Base-by-base conservation (phyloP, 306 rosid genomes). In the Fragaria ananassa region DNA sequence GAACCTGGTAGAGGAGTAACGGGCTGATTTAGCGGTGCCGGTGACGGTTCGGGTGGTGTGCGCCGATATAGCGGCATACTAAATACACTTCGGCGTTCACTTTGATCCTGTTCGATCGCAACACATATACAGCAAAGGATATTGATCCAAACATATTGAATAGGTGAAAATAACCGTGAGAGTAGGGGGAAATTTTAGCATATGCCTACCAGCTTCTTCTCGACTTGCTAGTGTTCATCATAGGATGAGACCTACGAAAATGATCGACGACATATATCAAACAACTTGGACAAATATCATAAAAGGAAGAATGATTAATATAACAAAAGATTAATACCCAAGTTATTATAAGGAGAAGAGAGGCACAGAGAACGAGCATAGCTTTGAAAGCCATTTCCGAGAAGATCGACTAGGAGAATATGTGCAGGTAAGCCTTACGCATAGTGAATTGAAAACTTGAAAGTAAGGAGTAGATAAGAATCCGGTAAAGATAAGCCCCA, bases 321-420 rank as follows among this genome's bases (percentile, higher is more conserved):
- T 10, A 25, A 4, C 11, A 21, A 1, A 39, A 3, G 13, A 68
- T 42, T 41, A 67, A 39, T 68, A 68, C 73, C 73, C 8, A 14
- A 6, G 73, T 25, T 5, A 35, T 21, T 13, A 25, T 7, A 44
- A 68, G 44, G 57, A 68, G 73, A 68, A 68, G 11, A 15, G 57
- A 21, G 73, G 73, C 37, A 45, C 18, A 45, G 39, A 68, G 39
- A 68, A 68, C n/a, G 37, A 44, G 10, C 73, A 68, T 13, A 68
- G 39, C 39, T 45, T 68, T 68, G 73, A 45, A 45, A 45, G 31
- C 73, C 73, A 68, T 68, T 23, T 10, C 63, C 6, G 29, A 57
- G 31, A 23, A 21, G 60, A 37, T 37, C 41, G 8, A 19, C 56
- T 2, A 2, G n/a, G 63, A 57, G 14, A 21, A 21, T 23, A n/a